Conservation (phyloP, 2,329 filamentous ascomycete genomes). For the Aspergillus floridensis region DNA sequence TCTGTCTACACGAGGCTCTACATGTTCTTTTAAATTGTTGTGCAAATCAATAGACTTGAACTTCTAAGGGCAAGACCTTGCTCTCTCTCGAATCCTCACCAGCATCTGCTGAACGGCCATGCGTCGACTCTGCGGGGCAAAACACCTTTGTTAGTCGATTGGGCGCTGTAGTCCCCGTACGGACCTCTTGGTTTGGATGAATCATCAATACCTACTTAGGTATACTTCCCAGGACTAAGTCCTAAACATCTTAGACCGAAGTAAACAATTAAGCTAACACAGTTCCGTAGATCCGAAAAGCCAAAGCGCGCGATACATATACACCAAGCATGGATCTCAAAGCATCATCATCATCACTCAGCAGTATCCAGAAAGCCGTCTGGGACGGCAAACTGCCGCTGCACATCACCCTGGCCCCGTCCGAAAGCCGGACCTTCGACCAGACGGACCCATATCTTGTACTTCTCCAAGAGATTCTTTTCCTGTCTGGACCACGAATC, state of each 20-base stretch:
- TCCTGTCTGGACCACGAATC: neutral
- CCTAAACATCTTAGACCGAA: neutral
- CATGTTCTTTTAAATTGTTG: neutral
- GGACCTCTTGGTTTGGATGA: neutral
- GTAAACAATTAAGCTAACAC: neutral
- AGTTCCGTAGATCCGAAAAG: too few species aligned
- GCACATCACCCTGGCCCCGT: constrained; percentile 57
- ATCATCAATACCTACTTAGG: neutral
- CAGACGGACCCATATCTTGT: constrained; percentile 61
- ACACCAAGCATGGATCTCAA: constrained; percentile 25
- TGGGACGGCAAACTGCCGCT: constrained; percentile 61
- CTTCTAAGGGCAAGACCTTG: neutral
- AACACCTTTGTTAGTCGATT: neutral
- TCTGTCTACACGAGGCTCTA: neutral
- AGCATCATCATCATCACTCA: constrained; percentile 19
- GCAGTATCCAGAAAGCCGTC: constrained; percentile 46
- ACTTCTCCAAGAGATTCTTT: constrained; percentile 15
- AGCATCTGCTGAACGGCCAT: neutral
- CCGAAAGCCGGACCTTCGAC: constrained; percentile 61
- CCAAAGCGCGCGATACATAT: neutral
- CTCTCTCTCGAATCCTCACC: neutral
- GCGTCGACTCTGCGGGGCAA: neutral
- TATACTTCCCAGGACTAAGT: neutral
- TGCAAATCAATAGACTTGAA: neutral
- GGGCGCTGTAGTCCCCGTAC: neutral